Evolutionary conservation across 257 asterid genomes (phyloP).

Genomic region (Solanum bulbocastanum): DNA sequence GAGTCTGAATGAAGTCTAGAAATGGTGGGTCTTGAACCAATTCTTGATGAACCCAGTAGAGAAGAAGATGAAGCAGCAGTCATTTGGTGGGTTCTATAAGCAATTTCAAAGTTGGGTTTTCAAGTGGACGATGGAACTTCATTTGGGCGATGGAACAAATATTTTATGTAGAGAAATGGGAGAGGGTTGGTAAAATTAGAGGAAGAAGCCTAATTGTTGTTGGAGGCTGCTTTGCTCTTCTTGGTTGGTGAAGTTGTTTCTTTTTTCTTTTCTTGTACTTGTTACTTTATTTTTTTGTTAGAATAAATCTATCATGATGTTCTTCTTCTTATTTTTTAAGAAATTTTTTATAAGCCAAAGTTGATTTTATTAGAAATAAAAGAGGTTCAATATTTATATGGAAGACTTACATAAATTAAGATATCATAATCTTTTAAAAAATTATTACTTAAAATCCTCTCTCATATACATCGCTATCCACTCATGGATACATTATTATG

Average conservation of each 20-base stretch:
- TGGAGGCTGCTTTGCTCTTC: not conserved
- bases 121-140: not conserved
- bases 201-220: not conserved
- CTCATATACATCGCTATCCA: too few relatives aligned
- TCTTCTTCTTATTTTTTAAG: too few relatives aligned
- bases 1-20: slow-evolving; percentile 8
- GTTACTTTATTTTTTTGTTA: not conserved
- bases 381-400: too few relatives aligned
- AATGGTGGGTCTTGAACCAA: not conserved
- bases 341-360: too few relatives aligned
- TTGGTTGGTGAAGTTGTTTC: not conserved
- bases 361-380: too few relatives aligned
- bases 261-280: not conserved
- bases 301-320: too few relatives aligned
- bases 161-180: not conserved
- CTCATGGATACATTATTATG: too few relatives aligned
- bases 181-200: not conserved
- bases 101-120: not conserved
- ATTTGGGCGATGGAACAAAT: not conserved
- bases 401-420: too few relatives aligned
- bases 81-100: not conserved
- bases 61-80: not conserved
- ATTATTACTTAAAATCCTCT: too few relatives aligned
- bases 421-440: too few relatives aligned
- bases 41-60: not conserved